Evolutionary conservation across 331 rosid genomes (phyloP).

Genomic region (Phaseolus coccineus): DNA sequence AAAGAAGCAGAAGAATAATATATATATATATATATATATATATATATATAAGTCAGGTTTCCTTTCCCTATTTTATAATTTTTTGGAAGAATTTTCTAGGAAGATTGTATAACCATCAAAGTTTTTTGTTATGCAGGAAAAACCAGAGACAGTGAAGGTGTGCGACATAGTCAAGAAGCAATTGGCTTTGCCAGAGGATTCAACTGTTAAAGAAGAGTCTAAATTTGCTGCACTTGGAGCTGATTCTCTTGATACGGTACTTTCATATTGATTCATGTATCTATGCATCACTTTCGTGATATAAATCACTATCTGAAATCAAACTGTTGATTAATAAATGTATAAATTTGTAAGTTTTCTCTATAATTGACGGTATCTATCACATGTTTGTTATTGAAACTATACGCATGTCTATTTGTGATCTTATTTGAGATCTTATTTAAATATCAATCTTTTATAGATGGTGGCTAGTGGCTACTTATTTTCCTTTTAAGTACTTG

Average conservation of each 20-base stretch:
- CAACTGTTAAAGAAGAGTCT: slow-evolving; percentile 64
- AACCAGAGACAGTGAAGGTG: slow-evolving; percentile 85
- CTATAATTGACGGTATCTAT: not conserved
- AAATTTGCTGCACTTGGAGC: slow-evolving; percentile 85
- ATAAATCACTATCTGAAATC: not conserved
- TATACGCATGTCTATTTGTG: not conserved
- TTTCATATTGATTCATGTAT: not conserved
- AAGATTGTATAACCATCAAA: slow-evolving; percentile 11
- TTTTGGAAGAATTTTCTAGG: not conserved
- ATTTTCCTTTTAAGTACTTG: no score
- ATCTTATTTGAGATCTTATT: not conserved
- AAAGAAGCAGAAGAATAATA: no score
- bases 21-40: no score
- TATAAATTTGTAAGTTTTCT: not conserved
- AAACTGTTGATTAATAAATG: not conserved
- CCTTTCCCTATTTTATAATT: no score
- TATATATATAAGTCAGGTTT: no score
- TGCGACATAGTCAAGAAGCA: slow-evolving; percentile 83
- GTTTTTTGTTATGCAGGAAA: slow-evolving; percentile 62
- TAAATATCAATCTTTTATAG: no score
- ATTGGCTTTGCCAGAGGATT: slow-evolving; percentile 70
- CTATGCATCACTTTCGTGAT: slow-evolving; percentile 4
- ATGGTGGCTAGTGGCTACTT: no score
- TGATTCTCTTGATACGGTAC: slow-evolving; percentile 91
- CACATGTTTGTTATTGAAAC: not conserved